phyloP scores from a whole-genome alignment of 331 rosid genomes.

The Phaseolus coccineus region DNA sequence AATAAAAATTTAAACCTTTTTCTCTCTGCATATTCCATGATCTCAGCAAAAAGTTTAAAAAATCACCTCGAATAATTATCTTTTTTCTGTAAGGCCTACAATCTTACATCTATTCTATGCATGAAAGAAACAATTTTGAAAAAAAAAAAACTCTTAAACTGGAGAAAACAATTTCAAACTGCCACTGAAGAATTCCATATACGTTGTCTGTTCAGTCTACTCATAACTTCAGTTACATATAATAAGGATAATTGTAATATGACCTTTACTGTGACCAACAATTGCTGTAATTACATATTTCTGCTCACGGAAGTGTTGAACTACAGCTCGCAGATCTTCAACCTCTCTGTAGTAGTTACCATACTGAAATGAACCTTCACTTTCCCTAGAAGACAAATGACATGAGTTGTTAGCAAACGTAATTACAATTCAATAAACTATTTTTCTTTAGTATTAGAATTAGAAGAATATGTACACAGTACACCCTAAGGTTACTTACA shows the following conservation, averaged over 20 bases:
- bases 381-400: constrained; percentile 68
- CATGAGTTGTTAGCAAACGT: constrained; percentile 15
- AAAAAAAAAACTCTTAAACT: constrained; percentile 4
- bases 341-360: constrained; percentile 83
- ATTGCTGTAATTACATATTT: constrained; percentile 60
- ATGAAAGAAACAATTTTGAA: constrained; percentile 21
- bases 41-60: constrained; percentile 24
- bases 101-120: constrained; percentile 8
- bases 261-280: constrained; percentile 96
- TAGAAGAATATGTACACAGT: not conserved
- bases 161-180: constrained; percentile 32
- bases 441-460: constrained; percentile 26
- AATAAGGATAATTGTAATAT: constrained; percentile 37
- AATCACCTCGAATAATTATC: constrained; percentile 26
- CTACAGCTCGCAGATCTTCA: constrained; percentile 76
- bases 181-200: constrained; percentile 14
- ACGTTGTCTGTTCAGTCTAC: constrained; percentile 20
- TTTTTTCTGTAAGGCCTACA: not conserved
- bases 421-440: constrained; percentile 10
- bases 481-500: not conserved
- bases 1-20: constrained; percentile 18
- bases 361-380: constrained; percentile 84
- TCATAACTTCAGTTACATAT: constrained; percentile 31
- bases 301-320: constrained; percentile 66
- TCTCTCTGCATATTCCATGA: constrained; percentile 4